These are phyloP conservation scores for Miscanthus lutarioriparius DNA, from an alignment of 176 grass and related monocot genomes.

Conservation along the genomic window DNA sequence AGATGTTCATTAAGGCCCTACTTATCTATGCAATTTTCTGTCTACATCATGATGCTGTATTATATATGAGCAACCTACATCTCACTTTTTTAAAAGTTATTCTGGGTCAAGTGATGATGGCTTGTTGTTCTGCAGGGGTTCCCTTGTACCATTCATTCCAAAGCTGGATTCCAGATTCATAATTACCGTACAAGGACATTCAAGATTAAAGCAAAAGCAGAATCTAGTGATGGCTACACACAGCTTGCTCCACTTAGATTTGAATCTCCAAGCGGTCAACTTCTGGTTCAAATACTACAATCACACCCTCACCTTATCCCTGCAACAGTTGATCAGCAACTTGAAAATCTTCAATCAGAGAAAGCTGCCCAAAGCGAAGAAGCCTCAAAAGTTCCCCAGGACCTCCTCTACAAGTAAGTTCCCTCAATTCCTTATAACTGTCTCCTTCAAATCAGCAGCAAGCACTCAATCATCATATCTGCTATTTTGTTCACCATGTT, in stretches of 20 bases:
- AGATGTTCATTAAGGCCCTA: neutral
- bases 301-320: constrained; percentile 79
- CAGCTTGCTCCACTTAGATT: constrained; percentile 75
- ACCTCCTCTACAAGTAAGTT: constrained; percentile 81
- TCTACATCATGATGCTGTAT: neutral
- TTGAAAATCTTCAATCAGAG: constrained; percentile 74
- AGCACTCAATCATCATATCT: neutral
- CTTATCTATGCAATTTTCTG: neutral
- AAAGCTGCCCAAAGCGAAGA: constrained; percentile 69
- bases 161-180: constrained; percentile 40
- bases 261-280: constrained; percentile 86
- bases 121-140: constrained; percentile 46
- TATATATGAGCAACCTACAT: constrained; percentile 5
- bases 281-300: constrained; percentile 81
- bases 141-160: constrained; percentile 39
- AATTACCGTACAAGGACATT: constrained; percentile 41
- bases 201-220: constrained; percentile 53
- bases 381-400: constrained; percentile 51
- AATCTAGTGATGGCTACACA: constrained; percentile 53
- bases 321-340: constrained; percentile 86
- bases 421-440: neutral
- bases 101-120: neutral
- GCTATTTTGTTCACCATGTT: neutral
- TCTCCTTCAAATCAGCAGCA: neutral
- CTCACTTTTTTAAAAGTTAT: neutral